These are phyloP conservation scores for Oidiodendron maius DNA, from an alignment of 495 filamentous ascomycete species.

Conservation along the genomic window DNA sequence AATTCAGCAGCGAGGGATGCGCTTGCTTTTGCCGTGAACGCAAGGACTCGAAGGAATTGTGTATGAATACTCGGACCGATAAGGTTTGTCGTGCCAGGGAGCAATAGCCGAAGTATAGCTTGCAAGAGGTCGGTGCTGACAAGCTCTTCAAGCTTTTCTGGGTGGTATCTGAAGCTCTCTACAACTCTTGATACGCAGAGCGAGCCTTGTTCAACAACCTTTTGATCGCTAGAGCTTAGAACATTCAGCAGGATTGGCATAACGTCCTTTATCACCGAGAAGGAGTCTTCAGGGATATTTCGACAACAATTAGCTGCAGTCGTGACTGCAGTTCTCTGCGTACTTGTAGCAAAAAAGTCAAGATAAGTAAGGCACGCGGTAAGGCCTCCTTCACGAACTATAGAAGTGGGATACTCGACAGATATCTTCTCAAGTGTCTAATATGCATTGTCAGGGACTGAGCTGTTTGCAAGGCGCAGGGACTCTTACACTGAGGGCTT, in stretches of 20 bases:
- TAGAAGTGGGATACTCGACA: constrained; percentile 89
- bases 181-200: constrained; percentile 95
- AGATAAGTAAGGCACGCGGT: constrained; percentile 90
- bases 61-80: constrained; percentile 96
- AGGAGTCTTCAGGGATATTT: constrained; percentile 90
- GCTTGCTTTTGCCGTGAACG: constrained; percentile 83
- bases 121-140: constrained; percentile 81
- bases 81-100: constrained; percentile 92
- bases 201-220: constrained; percentile 94
- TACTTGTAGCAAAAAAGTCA: constrained; percentile 97
- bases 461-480: neutral
- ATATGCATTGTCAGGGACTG: constrained; percentile 17
- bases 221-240: constrained; percentile 85
- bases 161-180: constrained; percentile 87
- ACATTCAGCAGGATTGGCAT: constrained; percentile 94
- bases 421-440: constrained; percentile 96
- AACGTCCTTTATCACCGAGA: constrained; percentile 79
- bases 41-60: constrained; percentile 86
- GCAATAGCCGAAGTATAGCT: constrained; percentile 80
- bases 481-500: constrained; percentile 74
- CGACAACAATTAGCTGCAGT: constrained; percentile 98
- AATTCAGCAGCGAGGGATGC: constrained; percentile 82
- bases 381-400: constrained; percentile 92
- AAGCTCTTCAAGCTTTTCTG: constrained; percentile 84
- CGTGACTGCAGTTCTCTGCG: constrained; percentile 91